Base-by-base conservation (phyloP, 2,329 filamentous ascomycete genomes). In the Chaetoscypha palmicola region DNA sequence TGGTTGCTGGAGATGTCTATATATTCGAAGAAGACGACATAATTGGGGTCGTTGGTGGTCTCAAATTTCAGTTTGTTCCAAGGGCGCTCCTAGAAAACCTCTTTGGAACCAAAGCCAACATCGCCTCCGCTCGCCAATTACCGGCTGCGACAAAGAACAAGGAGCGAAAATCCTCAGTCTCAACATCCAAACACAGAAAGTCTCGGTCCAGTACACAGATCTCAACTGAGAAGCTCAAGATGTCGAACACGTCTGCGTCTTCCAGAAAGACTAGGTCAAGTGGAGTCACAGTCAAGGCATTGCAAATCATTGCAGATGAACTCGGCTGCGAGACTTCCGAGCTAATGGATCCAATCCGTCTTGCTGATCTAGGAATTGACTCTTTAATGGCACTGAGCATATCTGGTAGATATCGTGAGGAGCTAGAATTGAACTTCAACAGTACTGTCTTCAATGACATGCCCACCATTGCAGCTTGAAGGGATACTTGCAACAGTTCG, bases 231-330 rank as follows among this genome's bases (percentile, higher is more conserved):
- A 23, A 21, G 24, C 19, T 28, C 19, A 12, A 32, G 11, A 21
- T 41, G 28, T 4, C 24, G 11, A 16, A 28, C 14, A 22, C 12
- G 11, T 17, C 17, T 5, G 12, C 31, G 66, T n/a, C 20, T 5
- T 20, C 35, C 22, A 24, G 22, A 23, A 40, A n/a, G n/a, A n/a
- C 62, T 28, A 51, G 65, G 46, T 64, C 66, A 54, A 66, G 22
- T 33, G 12, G 37, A 17, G 45, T 31, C 32, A 51, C 41, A 51
- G 36, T 37, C 52, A 54, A 58, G 42, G 61, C 62, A n/a, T 41
- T 85, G 62, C 66, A 83, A 47, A 73, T 79, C 30, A 63, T 79
- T 34, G 72, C 74, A 3, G 70, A 72, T 47, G 76, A 79, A 54
- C 68, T 74, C 4, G 75, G 74, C 47, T 67, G 76, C 26, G 65